These are phyloP conservation scores for Haplographium delicatum DNA, from an alignment of 495 filamentous ascomycete genomes.

Conservation along the genomic window DNA sequence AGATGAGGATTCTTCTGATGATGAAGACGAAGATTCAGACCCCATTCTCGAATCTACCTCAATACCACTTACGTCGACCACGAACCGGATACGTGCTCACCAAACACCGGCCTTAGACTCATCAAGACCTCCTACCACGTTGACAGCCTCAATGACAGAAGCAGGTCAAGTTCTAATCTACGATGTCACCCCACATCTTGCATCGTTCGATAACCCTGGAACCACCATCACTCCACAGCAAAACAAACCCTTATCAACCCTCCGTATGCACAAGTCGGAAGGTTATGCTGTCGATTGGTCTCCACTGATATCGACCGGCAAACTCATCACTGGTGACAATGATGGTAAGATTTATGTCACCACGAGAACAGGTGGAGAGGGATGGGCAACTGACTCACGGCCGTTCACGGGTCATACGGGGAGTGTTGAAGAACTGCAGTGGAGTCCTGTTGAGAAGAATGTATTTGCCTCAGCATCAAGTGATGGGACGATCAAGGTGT, in stretches of 20 bases:
- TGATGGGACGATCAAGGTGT: constrained; percentile 91
- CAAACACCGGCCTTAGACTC: constrained; percentile 66
- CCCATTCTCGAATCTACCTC: constrained; percentile 90
- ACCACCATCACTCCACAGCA: constrained; percentile 71
- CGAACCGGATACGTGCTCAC: constrained; percentile 86
- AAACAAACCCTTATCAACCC: constrained; percentile 78
- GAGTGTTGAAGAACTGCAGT: constrained; percentile 92
- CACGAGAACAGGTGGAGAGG: constrained; percentile 76
- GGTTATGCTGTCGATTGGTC: constrained; percentile 97
- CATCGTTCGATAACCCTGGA: constrained; percentile 84
- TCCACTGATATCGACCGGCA: constrained; percentile 62
- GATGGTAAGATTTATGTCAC: constrained; percentile 84
- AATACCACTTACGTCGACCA: constrained; percentile 78
- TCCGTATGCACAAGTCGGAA: constrained; percentile 86
- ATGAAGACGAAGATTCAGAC: constrained; percentile 71
- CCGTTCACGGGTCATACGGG: constrained; percentile 77
- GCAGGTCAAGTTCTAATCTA: constrained; percentile 83
- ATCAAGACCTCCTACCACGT: constrained; percentile 64
- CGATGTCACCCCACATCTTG: constrained; percentile 82
- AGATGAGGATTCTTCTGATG: constrained; percentile 65
- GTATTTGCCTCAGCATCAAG: constrained; percentile 91
- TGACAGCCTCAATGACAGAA: constrained; percentile 90
- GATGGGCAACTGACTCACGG: constrained; percentile 75
- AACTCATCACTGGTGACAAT: constrained; percentile 88
- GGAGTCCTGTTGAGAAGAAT: constrained; percentile 85